phyloP scores from a whole-genome alignment of 352 stramenopile genomes.

The Globisporangium echinulatum region DNA sequence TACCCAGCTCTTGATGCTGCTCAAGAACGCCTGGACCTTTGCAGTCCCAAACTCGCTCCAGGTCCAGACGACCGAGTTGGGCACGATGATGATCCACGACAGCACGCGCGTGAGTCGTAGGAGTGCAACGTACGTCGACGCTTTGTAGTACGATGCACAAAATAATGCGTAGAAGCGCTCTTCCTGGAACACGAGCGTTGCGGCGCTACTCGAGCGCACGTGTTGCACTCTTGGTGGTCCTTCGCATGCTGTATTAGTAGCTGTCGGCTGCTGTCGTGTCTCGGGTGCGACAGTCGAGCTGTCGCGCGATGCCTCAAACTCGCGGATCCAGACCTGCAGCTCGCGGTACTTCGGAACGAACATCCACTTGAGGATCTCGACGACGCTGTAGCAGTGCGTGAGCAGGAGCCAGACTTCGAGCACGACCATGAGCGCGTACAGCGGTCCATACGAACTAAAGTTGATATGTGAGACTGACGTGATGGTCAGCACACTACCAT shows the following conservation, averaged over 20 bases:
- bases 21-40: constrained; percentile 36
- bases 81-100: constrained; percentile 52
- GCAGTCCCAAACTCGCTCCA: constrained; percentile 22
- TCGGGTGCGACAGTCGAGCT: constrained; percentile 3
- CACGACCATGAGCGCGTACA: constrained; percentile 20
- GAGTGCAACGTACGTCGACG: constrained; percentile 15
- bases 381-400: constrained; percentile 16
- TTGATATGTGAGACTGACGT: constrained; percentile 12
- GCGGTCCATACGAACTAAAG: constrained; percentile 13
- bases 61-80: constrained; percentile 40
- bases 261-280: not conserved
- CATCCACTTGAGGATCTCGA: constrained; percentile 23
- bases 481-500: not conserved
- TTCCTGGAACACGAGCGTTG: constrained; percentile 9
- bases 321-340: constrained; percentile 18
- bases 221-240: not conserved
- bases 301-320: constrained; percentile 10
- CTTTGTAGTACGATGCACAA: constrained; percentile 20
- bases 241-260: too few species aligned
- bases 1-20: constrained; percentile 26
- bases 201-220: not conserved
- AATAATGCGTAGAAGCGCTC: constrained; percentile 26
- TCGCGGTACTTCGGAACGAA: constrained; percentile 15
- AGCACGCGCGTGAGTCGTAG: constrained; percentile 22
- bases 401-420: constrained; percentile 16